Evolutionary conservation across 805 yeast species (phyloP), one percentile per base, ranked within the genome.

Genomic region (Candida coleopterorum): DNA sequence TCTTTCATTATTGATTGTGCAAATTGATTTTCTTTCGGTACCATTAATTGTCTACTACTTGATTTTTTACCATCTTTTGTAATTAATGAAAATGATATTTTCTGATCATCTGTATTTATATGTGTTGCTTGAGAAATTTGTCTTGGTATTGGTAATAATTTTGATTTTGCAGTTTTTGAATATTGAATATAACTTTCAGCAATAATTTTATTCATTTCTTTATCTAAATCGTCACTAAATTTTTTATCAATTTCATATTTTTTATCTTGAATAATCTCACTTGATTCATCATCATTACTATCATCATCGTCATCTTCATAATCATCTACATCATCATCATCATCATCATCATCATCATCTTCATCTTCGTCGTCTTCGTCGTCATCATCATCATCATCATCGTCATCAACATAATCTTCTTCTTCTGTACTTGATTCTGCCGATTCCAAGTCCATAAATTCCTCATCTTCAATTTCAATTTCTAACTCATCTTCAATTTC

Each of bases 21-120:
- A 51, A 83, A 72, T 37, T 64, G 71, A 18, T 72, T 70, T 41
- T 75, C 64, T 1, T 68, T 56, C 0, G 88, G 87, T 24, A 84
- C 55, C 4, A 52, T 55, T 18, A 82, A 50, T 23, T 60, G 66
- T 34, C 69, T 68, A 6, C 50, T 35, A 42, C 62, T 69, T 47
- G 70, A 72, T 15, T 80, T 83, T 5, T n/a, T 25, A n/a, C 21
- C 9, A 18, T 67, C 56, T 45, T 69, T 76, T 7, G 81, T 72
- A 36, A 82, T 53, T 37, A 82, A 65, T 3, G 75, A 72, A 52
- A 81, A 81, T 10, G 72, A 53, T 20, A 72, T 58, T 32, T 41
- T 34, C 7, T 24, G 10, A 25, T 33, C 22, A 14, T 26, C 16
- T 6, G 22, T 16, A 16, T 18, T 15, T 2, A 4, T 10, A 4